phyloP scores from a whole-genome alignment of 345 rosid genomes.

The Rhodomyrtus tomentosa region DNA sequence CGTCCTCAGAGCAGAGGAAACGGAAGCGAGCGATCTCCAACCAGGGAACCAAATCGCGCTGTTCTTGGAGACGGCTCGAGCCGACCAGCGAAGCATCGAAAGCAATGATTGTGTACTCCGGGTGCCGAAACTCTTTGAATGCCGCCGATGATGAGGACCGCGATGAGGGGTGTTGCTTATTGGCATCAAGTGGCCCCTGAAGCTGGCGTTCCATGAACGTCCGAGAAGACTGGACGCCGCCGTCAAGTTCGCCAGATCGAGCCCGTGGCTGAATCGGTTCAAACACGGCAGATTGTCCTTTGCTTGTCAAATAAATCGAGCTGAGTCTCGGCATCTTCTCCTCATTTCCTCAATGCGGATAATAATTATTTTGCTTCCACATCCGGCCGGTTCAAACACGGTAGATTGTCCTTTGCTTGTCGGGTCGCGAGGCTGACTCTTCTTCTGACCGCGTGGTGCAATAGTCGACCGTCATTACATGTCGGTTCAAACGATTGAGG shows the following conservation, averaged over 20 bases:
- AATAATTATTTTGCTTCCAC: not conserved
- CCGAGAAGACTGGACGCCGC: slow-evolving; percentile 32
- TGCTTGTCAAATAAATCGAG: not conserved
- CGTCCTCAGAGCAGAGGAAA: slow-evolving; percentile 25
- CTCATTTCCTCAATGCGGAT: not conserved
- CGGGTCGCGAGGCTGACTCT: too few relatives aligned
- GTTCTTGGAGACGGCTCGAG: slow-evolving; percentile 2
- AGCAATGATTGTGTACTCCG: slow-evolving; percentile 14
- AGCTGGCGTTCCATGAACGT: slow-evolving; percentile 21
- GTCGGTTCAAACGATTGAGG: not conserved
- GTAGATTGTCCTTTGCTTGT: too few relatives aligned
- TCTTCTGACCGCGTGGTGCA: not conserved
- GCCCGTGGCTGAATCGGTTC: slow-evolving; percentile 21
- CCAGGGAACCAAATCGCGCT: slow-evolving; percentile 15
- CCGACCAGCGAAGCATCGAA: slow-evolving; percentile 20
- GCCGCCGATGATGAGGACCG: not conserved
- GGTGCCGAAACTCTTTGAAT: slow-evolving; percentile 1
- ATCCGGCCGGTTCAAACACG: not conserved
- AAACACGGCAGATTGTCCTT: too few relatives aligned
- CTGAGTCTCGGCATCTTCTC: not conserved
- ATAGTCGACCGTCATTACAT: not conserved
- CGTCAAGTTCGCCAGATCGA: slow-evolving; percentile 30
- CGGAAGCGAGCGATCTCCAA: slow-evolving; percentile 12
- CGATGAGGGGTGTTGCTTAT: not conserved
- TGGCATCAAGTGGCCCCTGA: not conserved